These are phyloP conservation scores for Termitomyces sp. DNA, from an alignment of 768 basidiomycete genomes.

Conservation along the genomic window DNA sequence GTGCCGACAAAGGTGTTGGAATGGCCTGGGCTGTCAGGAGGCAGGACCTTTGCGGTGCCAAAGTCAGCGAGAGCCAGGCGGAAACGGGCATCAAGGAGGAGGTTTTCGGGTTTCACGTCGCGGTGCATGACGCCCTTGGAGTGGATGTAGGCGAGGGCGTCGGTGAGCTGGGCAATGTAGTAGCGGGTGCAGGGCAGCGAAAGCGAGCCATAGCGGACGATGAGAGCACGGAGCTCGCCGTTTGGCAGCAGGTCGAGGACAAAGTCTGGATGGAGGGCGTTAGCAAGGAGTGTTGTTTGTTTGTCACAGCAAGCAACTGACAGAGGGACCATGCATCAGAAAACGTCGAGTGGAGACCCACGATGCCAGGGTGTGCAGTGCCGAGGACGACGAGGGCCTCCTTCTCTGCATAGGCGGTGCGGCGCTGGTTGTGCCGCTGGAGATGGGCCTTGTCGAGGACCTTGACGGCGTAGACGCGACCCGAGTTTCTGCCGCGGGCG, in stretches of 20 bases:
- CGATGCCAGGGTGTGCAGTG: conserved; percentile 75
- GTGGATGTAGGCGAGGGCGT: conserved; percentile 91
- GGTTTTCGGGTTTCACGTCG: conserved; percentile 84
- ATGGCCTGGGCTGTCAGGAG: conserved; percentile 37
- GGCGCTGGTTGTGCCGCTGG: conserved; percentile 68
- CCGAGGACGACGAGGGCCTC: conserved; percentile 75
- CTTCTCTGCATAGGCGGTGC: conserved; percentile 78
- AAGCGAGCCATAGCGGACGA: conserved; percentile 82
- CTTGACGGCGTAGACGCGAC: conserved; percentile 74
- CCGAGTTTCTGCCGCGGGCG: conserved; percentile 62
- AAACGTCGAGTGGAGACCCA: conserved; percentile 80
- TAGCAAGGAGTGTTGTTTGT: too few relatives aligned
- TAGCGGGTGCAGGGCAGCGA: conserved; percentile 73
- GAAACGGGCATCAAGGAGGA: conserved; percentile 83
- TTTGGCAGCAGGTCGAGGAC: conserved; percentile 75
- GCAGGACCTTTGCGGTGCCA: conserved; percentile 83
- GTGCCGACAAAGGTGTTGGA: conserved; percentile 80
- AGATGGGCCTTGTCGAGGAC: conserved; percentile 81
- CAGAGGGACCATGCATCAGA: conserved; percentile 84
- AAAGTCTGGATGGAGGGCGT: too few relatives aligned
- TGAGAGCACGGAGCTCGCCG: conserved; percentile 74
- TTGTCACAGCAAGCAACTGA: conserved; percentile 46
- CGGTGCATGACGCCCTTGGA: conserved; percentile 86
- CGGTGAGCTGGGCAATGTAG: conserved; percentile 88
- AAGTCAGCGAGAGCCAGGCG: conserved; percentile 97